Conservation (phyloP, 2,329 filamentous ascomycete genomes). For the Colletotrichum limetticola region DNA sequence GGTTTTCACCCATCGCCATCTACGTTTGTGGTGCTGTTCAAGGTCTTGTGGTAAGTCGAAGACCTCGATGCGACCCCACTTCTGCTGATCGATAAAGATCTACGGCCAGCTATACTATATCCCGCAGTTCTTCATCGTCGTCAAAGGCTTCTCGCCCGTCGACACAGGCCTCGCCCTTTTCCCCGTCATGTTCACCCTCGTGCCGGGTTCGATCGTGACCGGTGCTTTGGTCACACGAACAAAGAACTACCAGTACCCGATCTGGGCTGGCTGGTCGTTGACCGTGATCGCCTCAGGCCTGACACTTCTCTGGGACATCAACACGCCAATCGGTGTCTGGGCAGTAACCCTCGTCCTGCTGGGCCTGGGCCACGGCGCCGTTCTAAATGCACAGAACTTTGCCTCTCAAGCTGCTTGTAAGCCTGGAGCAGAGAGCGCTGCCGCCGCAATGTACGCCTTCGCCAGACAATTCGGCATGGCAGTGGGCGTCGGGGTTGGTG, state of each 20-base stretch:
- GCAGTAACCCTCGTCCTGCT: slow-evolving; percentile 22
- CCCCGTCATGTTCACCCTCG: slow-evolving; percentile 43
- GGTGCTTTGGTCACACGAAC: slow-evolving; percentile 42
- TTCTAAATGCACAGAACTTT: slow-evolving; percentile 35
- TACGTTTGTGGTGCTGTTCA: slow-evolving; percentile 44
- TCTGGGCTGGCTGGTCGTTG: slow-evolving; percentile 48
- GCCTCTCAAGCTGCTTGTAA: slow-evolving; percentile 23
- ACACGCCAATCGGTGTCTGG: slow-evolving; percentile 22
- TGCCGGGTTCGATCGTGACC: slow-evolving; percentile 44
- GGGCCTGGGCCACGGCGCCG: slow-evolving; percentile 27
- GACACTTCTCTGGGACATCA: slow-evolving; percentile 20
- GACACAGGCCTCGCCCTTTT: slow-evolving; percentile 46
- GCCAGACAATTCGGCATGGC: slow-evolving; percentile 22
- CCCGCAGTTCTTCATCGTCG: slow-evolving; percentile 49
- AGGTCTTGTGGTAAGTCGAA: slow-evolving; percentile 43
- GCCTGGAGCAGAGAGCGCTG: background rate
- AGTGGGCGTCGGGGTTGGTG: slow-evolving; percentile 24
- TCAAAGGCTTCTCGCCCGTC: slow-evolving; percentile 43
- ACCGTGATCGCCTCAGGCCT: slow-evolving; percentile 9
- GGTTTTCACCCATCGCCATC: slow-evolving; percentile 39
- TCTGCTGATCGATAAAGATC: slow-evolving; percentile 17
- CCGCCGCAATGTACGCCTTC: slow-evolving; percentile 25
- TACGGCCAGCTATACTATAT: slow-evolving; percentile 45
- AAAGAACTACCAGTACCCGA: slow-evolving; percentile 48
- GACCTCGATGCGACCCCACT: background rate